Percentiles rank a stretch among this genome's conserved stretches.
Evolutionary conservation across 352 stramenopile genomes (phyloP).

Genomic region (Hyaloperonospora arabidopsidis): DNA sequence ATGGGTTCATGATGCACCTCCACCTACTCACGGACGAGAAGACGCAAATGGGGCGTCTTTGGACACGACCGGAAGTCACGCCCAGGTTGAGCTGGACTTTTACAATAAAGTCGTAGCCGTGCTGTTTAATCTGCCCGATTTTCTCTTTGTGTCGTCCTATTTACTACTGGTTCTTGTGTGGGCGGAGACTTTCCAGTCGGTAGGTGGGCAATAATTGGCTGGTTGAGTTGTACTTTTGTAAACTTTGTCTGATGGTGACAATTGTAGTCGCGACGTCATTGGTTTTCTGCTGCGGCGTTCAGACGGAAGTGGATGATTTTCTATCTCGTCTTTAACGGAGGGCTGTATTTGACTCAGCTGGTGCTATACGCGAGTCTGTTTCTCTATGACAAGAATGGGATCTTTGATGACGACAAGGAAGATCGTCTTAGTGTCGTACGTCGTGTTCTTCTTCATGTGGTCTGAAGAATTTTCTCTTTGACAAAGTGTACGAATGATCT

Average conservation of each 20-base stretch:
- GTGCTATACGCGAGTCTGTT: slow-evolving; percentile 87
- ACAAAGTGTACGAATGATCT: slow-evolving; percentile 3
- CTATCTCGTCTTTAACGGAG: slow-evolving; percentile 88
- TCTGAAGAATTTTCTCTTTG: neutral
- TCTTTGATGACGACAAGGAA: slow-evolving; percentile 70
- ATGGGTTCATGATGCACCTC: slow-evolving; percentile 13
- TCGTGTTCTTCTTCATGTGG: neutral
- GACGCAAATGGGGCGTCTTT: slow-evolving; percentile 14
- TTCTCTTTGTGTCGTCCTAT: slow-evolving; percentile 87
- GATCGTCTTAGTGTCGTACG: slow-evolving; percentile 62
- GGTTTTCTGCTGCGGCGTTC: slow-evolving; percentile 82
- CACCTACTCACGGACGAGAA: slow-evolving; percentile 9
- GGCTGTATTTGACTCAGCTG: slow-evolving; percentile 82
- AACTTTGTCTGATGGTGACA: neutral
- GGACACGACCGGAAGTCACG: slow-evolving; percentile 14
- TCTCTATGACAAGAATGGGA: slow-evolving; percentile 70
- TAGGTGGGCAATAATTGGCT: slow-evolving; percentile 17
- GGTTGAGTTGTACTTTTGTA: no score
- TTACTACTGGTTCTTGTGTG: slow-evolving; percentile 86
- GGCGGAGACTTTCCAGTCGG: slow-evolving; percentile 86
- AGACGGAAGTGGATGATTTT: slow-evolving; percentile 87
- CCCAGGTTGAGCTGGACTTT: slow-evolving; percentile 72
- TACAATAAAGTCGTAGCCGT: slow-evolving; percentile 88
- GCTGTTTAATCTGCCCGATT: slow-evolving; percentile 90
- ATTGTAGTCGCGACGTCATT: slow-evolving; percentile 77